Evolutionary conservation across 495 filamentous ascomycete species (phyloP).

Genomic region (Penicillium odoratum): DNA sequence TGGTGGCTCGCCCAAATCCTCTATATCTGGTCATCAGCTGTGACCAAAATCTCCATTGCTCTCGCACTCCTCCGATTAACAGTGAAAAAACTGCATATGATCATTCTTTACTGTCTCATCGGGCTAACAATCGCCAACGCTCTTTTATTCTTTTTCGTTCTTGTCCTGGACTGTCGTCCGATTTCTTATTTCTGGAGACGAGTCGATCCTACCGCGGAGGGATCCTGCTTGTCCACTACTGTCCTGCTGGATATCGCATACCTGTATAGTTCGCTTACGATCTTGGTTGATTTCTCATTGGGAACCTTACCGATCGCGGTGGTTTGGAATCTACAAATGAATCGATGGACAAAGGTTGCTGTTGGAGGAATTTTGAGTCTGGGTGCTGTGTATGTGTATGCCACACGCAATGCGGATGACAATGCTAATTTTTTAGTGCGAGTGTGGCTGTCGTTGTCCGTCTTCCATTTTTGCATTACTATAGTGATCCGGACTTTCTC

Average conservation of each 20-base stretch:
- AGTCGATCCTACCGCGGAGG: constrained; percentile 7
- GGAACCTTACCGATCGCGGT: constrained; percentile 24
- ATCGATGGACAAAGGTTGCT: constrained; percentile 26
- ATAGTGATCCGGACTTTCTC: constrained; percentile 29
- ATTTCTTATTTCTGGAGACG: constrained; percentile 32
- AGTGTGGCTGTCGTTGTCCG: constrained; percentile 33
- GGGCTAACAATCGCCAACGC: not conserved
- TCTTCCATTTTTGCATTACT: constrained; percentile 28
- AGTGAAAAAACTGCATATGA: constrained; percentile 14
- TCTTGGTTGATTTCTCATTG: constrained; percentile 29
- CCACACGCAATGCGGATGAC: not conserved
- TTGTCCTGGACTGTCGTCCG: constrained; percentile 29
- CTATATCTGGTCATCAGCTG: constrained; percentile 26
- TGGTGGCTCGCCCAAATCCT: constrained; percentile 29
- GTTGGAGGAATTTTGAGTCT: constrained; percentile 28
- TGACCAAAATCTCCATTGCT: constrained; percentile 35
- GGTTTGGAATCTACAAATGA: constrained; percentile 31
- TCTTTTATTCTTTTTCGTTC: constrained; percentile 22
- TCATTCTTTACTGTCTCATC: constrained; percentile 24
- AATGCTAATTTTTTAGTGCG: constrained; percentile 20
- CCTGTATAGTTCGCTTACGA: constrained; percentile 30
- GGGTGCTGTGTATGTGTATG: constrained; percentile 30
- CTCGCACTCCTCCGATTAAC: constrained; percentile 36
- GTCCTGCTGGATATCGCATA: constrained; percentile 23
- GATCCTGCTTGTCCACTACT: constrained; percentile 22